Evolutionary conservation across 192 early-diverging fungal genomes (phyloP), one percentile per base, ranked within the genome.

Genomic region (Umbelopsis vinacea): DNA sequence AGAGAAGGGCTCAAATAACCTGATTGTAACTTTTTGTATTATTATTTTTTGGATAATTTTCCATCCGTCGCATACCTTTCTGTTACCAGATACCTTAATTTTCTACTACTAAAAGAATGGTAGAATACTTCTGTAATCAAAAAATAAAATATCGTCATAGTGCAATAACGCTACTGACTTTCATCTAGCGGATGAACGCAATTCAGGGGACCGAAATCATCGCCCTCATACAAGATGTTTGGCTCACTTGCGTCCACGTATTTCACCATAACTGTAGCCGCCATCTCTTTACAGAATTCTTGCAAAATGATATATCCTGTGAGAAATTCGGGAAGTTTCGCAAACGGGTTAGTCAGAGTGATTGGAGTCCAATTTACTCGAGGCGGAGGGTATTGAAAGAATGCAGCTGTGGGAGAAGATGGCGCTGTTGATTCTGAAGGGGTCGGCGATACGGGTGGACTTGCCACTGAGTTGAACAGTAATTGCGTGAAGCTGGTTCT

Each of bases 251-350:
- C 3, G 15, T 3, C 26, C 14, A 63, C 33, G n/a, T 63, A 63
- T 26, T 63, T 63, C 10, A 86, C 88, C 46, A 89, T 69, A 2
- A 85, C 82, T 0, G 81, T 79, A 0, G 87, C 87, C 2, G 87
- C 86, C 71, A 89, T 74, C 60, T 89, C 88, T 69, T 89, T 89
- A 57, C 84, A 87, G 53, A 89, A 89, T 50, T 88, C 87, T 69
- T 89, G 84, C 3, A 89, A 68, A 3, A 89, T 81, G 55, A 89
- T 87, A 52, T 82, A 88, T 6, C 81, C 84, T 43, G 87, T 79
- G 6, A 89, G 84, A 68, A 89, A 89, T 17, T 80, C 73, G 0
- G 75, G 66, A 4, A 76, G 63, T 21, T 80, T 80, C 6, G 79
- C 75, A 74, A 76, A 80, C 2, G 75, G 75, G 17, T 76, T 80